These are phyloP conservation scores for Solioccasus polychromus DNA, from an alignment of 768 basidiomycete genomes.

Conservation along the genomic window DNA sequence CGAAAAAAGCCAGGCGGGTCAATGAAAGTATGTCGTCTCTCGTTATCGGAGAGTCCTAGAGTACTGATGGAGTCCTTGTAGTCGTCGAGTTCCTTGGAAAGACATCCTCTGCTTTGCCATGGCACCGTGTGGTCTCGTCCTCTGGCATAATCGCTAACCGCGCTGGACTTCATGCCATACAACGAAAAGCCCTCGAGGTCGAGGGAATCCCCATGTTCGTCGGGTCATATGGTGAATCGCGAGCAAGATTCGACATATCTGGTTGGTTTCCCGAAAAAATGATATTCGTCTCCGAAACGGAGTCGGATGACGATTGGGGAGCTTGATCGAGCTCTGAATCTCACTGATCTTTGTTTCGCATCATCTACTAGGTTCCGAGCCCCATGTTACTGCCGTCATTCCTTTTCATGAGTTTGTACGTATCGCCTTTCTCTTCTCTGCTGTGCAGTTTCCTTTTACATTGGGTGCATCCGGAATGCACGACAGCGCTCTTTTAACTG, in stretches of 20 bases:
- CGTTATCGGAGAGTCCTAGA: not conserved
- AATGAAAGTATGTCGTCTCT: constrained; percentile 60
- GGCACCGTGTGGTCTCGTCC: constrained; percentile 72
- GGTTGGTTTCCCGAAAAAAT: constrained; percentile 63
- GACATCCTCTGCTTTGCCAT: constrained; percentile 63
- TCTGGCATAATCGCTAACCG: constrained; percentile 71
- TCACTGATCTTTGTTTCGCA: too few relatives aligned
- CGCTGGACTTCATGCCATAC: constrained; percentile 64
- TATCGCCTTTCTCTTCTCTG: too few relatives aligned
- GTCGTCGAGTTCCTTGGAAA: constrained; percentile 70
- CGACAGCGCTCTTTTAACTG: too few relatives aligned
- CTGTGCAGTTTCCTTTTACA: too few relatives aligned
- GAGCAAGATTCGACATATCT: constrained; percentile 49
- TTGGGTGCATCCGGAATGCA: too few relatives aligned
- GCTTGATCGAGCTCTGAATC: constrained; percentile 10
- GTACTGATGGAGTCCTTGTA: constrained; percentile 24
- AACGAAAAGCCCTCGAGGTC: constrained; percentile 62
- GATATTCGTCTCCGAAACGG: constrained; percentile 5
- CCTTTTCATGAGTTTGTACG: too few relatives aligned
- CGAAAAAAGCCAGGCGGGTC: constrained; percentile 72
- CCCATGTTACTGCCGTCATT: too few relatives aligned
- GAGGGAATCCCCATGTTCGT: constrained; percentile 71
- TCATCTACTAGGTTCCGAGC: too few relatives aligned
- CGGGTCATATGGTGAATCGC: constrained; percentile 51
- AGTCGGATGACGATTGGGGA: constrained; percentile 22